These are phyloP conservation scores for Trichoderma simmonsii DNA, from an alignment of 2,329 filamentous ascomycete genomes.

Conservation along the genomic window DNA sequence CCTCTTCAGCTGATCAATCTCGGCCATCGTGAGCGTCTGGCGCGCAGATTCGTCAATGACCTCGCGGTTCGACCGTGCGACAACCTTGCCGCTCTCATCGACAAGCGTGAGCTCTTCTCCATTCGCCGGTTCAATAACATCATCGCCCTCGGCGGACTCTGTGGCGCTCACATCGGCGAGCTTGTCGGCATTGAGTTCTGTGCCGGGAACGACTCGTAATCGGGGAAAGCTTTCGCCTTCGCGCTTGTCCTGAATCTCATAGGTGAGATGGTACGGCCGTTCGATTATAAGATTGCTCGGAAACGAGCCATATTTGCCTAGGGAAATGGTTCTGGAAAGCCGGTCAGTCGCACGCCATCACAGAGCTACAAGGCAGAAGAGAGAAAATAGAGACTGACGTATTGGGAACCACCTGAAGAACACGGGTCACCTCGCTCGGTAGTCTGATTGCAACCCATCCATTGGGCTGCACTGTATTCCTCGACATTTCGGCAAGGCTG, in stretches of 20 bases:
- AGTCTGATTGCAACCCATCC: constrained; percentile 59
- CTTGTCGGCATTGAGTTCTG: constrained; percentile 80
- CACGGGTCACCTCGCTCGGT: constrained; percentile 55
- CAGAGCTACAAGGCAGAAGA: background rate
- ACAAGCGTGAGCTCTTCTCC: constrained; percentile 43
- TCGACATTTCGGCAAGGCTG: constrained; percentile 28
- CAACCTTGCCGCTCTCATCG: constrained; percentile 42
- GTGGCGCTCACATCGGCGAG: constrained; percentile 46
- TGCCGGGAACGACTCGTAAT: constrained; percentile 73
- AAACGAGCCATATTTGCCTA: constrained; percentile 92
- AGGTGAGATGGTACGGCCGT: constrained; percentile 89
- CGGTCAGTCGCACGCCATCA: constrained; percentile 24
- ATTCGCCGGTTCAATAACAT: constrained; percentile 36
- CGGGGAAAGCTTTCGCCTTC: constrained; percentile 63
- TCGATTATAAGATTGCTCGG: constrained; percentile 84
- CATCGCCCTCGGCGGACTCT: constrained; percentile 41
- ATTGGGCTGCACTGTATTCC: constrained; percentile 47
- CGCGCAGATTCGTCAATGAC: constrained; percentile 60
- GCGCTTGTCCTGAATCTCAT: constrained; percentile 74
- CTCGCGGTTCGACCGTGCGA: constrained; percentile 56
- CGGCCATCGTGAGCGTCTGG: constrained; percentile 74
- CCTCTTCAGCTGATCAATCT: constrained; percentile 70
- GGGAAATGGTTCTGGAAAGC: constrained; percentile 67
- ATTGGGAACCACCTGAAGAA: constrained; percentile 58
- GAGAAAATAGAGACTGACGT: constrained; percentile 43